phyloP scores from a whole-genome alignment of 331 rosid genomes.

The Prunus yedoensis region DNA sequence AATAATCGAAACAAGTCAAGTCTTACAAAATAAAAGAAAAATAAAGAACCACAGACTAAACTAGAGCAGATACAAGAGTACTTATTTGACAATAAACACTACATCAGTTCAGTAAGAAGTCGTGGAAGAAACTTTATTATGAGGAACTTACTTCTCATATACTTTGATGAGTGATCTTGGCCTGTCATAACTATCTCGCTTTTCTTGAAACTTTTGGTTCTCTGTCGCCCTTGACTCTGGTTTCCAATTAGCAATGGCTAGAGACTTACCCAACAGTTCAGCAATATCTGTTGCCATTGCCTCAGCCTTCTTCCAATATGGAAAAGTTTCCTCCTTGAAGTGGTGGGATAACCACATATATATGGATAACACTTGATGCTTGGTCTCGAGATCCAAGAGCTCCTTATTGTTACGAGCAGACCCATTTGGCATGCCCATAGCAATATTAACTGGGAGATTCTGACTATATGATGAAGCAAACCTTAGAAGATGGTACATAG shows the following conservation, averaged over 20 bases:
- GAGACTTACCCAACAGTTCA: constrained; percentile 61
- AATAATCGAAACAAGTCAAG: background rate
- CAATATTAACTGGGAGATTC: constrained; percentile 67
- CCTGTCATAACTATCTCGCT: constrained; percentile 43
- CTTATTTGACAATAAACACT: too few relatives aligned
- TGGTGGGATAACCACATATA: constrained; percentile 89
- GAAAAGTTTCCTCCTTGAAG: constrained; percentile 70
- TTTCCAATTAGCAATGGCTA: constrained; percentile 80
- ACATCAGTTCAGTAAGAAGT: constrained; percentile 7
- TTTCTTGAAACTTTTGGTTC: constrained; percentile 44
- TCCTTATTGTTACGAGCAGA: constrained; percentile 77
- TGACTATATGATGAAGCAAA: constrained; percentile 68
- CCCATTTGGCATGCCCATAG: constrained; percentile 81
- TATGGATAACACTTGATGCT: constrained; percentile 86
- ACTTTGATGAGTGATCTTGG: constrained; percentile 46
- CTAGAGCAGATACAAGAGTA: too few relatives aligned
- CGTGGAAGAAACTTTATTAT: constrained; percentile 6
- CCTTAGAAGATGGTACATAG: constrained; percentile 74
- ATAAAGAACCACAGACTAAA: background rate
- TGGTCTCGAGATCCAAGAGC: constrained; percentile 85
- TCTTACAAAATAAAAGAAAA: background rate
- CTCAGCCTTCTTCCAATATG: constrained; percentile 71
- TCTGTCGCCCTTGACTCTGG: constrained; percentile 60
- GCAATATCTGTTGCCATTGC: constrained; percentile 76
- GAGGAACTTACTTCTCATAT: constrained; percentile 45